These are phyloP conservation scores for Cystobasidium sp. DNA, from an alignment of 1,284 basidiomycete genomes.

Conservation along the genomic window DNA sequence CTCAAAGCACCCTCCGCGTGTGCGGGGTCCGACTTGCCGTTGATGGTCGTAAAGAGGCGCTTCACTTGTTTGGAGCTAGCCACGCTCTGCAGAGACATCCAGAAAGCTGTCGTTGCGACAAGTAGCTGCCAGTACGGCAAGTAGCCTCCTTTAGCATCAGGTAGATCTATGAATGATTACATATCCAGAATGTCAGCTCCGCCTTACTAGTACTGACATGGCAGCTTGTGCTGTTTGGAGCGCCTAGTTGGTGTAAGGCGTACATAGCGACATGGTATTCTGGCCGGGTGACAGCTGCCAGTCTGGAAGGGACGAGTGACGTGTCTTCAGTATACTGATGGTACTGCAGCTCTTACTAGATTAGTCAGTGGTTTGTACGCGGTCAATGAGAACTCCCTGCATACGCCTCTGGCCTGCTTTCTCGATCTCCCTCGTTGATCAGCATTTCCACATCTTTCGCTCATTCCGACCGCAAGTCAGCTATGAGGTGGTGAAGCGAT, in stretches of 20 bases:
- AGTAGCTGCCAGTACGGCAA: conserved; percentile 83
- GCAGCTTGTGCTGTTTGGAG: not conserved
- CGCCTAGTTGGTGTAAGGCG: not conserved
- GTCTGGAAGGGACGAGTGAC: not conserved
- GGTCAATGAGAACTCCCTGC: no score
- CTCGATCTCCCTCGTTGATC: not conserved
- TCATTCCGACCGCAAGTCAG: conserved; percentile 4
- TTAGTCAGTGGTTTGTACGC: no score
- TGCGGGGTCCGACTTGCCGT: conserved; percentile 4
- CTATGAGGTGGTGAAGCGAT: conserved; percentile 15
- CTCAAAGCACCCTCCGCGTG: not conserved
- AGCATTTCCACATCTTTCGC: not conserved
- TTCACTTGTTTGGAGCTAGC: conserved; percentile 74
- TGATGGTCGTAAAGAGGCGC: conserved; percentile 68
- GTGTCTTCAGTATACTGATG: not conserved
- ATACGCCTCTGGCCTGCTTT: not conserved
- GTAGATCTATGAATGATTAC: conserved; percentile 12
- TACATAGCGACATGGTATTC: conserved; percentile 4
- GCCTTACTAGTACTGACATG: not conserved
- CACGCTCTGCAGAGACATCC: conserved; percentile 84
- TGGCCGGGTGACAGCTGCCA: not conserved
- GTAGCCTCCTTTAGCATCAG: conserved; percentile 42
- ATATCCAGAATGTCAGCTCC: not conserved
- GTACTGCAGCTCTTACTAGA: not conserved
- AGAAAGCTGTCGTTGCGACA: conserved; percentile 72